phyloP scores from a whole-genome alignment of 345 rosid genomes.

The Eutrema heterophyllum region DNA sequence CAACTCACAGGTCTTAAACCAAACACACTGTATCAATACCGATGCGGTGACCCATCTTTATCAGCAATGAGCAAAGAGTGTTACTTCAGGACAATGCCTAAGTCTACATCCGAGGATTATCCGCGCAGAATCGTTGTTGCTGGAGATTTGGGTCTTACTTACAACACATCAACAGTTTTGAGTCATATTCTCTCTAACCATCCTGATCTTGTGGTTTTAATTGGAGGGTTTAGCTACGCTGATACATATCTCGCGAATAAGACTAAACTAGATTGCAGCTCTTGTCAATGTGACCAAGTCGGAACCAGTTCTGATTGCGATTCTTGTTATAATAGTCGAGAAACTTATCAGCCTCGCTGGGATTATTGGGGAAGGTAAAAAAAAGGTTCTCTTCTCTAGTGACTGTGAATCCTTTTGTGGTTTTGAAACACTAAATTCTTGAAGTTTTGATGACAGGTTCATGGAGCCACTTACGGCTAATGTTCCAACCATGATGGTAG shows the following conservation, averaged over 20 bases:
- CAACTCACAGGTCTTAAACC: slow-evolving; percentile 64
- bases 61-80: slow-evolving; percentile 49
- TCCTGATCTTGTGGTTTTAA: slow-evolving; percentile 76
- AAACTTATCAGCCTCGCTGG: slow-evolving; percentile 96
- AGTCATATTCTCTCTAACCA: slow-evolving; percentile 55
- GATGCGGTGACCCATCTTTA: slow-evolving; percentile 68
- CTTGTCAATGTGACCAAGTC: slow-evolving; percentile 24
- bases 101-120: slow-evolving; percentile 42
- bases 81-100: slow-evolving; percentile 76
- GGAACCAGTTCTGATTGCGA: slow-evolving; percentile 1
- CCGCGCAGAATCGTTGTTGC: slow-evolving; percentile 66
- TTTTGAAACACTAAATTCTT: background rate
- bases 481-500: slow-evolving; percentile 76
- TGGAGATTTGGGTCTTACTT: slow-evolving; percentile 86
- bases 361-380: slow-evolving; percentile 93
- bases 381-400: background rate
- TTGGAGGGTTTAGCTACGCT: slow-evolving; percentile 80
- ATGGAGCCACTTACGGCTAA: slow-evolving; percentile 66
- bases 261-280: slow-evolving; percentile 47
- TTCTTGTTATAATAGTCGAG: slow-evolving; percentile 18
- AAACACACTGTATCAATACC: slow-evolving; percentile 50
- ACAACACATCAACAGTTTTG: slow-evolving; percentile 64
- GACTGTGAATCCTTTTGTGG: background rate
- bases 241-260: slow-evolving; percentile 67
- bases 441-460: slow-evolving; percentile 39